Evolutionary conservation across 257 asterid genomes (phyloP).

Genomic region (Rehmannia glutinosa): DNA sequence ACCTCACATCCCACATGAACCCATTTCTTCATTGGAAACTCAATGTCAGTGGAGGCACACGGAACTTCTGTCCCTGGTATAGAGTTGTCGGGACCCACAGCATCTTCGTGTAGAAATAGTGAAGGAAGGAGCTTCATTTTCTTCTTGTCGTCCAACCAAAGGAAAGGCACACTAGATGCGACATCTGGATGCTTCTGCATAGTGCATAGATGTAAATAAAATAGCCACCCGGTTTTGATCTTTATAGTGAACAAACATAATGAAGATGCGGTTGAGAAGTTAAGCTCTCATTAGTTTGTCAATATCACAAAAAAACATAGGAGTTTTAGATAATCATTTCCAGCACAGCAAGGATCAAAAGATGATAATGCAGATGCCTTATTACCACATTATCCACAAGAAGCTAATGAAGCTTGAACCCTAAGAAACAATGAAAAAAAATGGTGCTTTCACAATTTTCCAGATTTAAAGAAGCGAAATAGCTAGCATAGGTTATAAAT

Average conservation of each 20-base stretch:
- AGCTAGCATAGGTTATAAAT: neutral
- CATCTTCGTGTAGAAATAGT: slow-evolving; percentile 42
- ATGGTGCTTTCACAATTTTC: neutral
- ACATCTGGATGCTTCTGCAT: slow-evolving; percentile 55
- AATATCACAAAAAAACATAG: slow-evolving; percentile 3
- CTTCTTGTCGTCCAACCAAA: slow-evolving; percentile 57
- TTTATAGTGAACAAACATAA: too few relatives aligned
- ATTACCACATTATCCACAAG: neutral
- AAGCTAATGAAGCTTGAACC: neutral
- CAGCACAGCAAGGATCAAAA: neutral
- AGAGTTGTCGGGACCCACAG: slow-evolving; percentile 33
- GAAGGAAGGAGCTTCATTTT: slow-evolving; percentile 57
- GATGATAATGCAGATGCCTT: neutral
- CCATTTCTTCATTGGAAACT: slow-evolving; percentile 68
- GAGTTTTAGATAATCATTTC: neutral
- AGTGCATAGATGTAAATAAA: slow-evolving; percentile 12
- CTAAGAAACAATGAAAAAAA: neutral
- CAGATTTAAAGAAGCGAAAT: slow-evolving; percentile 1
- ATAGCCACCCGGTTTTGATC: neutral
- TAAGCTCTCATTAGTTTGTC: neutral
- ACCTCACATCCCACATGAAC: slow-evolving; percentile 96
- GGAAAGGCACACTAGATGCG: slow-evolving; percentile 51
- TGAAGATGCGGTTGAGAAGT: too few relatives aligned
- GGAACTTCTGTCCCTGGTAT: slow-evolving; percentile 32
- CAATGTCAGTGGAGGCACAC: slow-evolving; percentile 38